Evolutionary conservation across 1,284 basidiomycete species (phyloP).

Genomic region (Ustilago lituana): DNA sequence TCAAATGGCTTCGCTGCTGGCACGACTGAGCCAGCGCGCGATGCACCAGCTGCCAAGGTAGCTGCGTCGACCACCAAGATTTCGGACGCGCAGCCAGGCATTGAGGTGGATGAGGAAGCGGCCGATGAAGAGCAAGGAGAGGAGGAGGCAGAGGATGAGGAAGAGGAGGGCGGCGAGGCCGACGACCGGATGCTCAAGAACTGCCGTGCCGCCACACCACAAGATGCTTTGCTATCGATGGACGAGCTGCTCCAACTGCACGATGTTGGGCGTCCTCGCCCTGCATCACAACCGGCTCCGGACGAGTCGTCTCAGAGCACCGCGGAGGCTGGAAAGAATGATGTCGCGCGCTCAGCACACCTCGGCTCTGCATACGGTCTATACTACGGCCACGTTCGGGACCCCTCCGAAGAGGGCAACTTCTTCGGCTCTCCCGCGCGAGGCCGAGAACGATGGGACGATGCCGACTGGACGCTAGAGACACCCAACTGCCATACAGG

Average conservation of each 20-base stretch:
- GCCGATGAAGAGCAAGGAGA: slow-evolving; percentile 34
- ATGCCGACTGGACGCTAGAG: slow-evolving; percentile 38
- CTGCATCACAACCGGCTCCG: slow-evolving; percentile 1
- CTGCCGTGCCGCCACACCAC: slow-evolving; percentile 73
- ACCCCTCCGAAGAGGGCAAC: slow-evolving; percentile 43
- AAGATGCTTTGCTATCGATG: slow-evolving; percentile 79
- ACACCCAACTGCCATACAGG: slow-evolving; percentile 52
- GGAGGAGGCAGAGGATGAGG: slow-evolving; percentile 22
- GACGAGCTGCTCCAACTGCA: slow-evolving; percentile 75
- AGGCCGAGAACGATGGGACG: slow-evolving; percentile 59
- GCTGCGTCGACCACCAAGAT: slow-evolving; percentile 61
- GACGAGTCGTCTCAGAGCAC: background rate
- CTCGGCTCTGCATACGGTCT: slow-evolving; percentile 68
- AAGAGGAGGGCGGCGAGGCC: slow-evolving; percentile 25
- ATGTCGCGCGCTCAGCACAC: background rate
- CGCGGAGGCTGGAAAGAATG: background rate
- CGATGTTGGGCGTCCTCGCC: slow-evolving; percentile 58
- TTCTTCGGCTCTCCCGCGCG: slow-evolving; percentile 48
- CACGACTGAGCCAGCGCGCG: slow-evolving; percentile 55
- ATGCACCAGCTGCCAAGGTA: slow-evolving; percentile 37
- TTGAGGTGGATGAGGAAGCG: slow-evolving; percentile 11
- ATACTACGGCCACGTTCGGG: slow-evolving; percentile 68
- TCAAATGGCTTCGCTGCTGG: slow-evolving; percentile 38
- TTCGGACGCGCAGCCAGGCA: background rate
- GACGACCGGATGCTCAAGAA: slow-evolving; percentile 78